Evolutionary conservation across 2,329 filamentous ascomycete species (phyloP).

Genomic region (Colletotrichum viniferum): DNA sequence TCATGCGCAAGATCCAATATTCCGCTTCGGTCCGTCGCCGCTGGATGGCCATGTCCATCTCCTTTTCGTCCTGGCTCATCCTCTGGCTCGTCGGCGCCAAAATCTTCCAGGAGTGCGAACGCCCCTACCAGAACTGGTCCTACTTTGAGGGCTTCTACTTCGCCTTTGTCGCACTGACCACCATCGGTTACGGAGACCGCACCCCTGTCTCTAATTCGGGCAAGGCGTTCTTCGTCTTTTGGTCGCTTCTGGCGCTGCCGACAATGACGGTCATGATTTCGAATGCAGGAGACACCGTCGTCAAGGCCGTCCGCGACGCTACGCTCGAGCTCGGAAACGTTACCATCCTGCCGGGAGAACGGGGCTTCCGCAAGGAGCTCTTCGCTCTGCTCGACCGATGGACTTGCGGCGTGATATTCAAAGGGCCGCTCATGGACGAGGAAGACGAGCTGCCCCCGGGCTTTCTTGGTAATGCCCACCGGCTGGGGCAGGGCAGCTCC

Average conservation of each 20-base stretch:
- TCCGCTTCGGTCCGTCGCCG: constrained; percentile 68
- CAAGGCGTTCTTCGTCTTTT: constrained; percentile 90
- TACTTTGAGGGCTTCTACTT: constrained; percentile 90
- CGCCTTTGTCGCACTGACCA: constrained; percentile 76
- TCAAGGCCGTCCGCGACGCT: constrained; percentile 62
- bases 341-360: constrained; percentile 65
- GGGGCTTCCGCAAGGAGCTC: constrained; percentile 48
- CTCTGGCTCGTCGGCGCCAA: constrained; percentile 83
- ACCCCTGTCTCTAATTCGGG: constrained; percentile 79
- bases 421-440: constrained; percentile 24
- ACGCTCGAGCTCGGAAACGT: constrained; percentile 62
- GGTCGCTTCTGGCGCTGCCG: constrained; percentile 84
- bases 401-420: constrained; percentile 12
- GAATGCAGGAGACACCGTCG: constrained; percentile 83
- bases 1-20: constrained; percentile 82
- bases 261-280: constrained; percentile 88
- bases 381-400: constrained; percentile 38
- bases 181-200: constrained; percentile 86
- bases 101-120: constrained; percentile 67
- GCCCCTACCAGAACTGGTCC: constrained; percentile 61
- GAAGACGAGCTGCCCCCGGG: constrained; percentile 45
- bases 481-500: neutral
- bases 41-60: constrained; percentile 76
- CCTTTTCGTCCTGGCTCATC: constrained; percentile 68
- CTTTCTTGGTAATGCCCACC: constrained; percentile 41